Base-by-base conservation (phyloP, 106 monocot genomes). In the Chionographis japonica region DNA sequence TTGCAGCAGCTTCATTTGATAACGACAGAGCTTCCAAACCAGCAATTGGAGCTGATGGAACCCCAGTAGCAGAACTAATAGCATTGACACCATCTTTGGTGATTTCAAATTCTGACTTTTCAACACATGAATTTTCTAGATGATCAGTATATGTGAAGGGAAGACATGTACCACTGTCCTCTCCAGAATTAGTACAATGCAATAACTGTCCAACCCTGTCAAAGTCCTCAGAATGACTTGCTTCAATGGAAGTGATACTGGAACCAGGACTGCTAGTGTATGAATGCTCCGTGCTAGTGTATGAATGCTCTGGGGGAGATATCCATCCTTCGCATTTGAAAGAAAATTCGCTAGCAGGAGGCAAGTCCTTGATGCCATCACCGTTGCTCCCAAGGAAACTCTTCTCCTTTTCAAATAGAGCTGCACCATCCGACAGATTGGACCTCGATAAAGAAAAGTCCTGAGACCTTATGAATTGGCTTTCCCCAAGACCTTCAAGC, bases 401-500 rank as follows among this genome's bases (percentile, higher is more conserved):
- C 43, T 76, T 78, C 14, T 83, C 74, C 55, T 71, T 75, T 12
- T 74, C 65, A 69, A 67, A 83, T 66, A 59, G 52, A 56, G 46
- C 67, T 68, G 60, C 74, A 61, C 54, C 72, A 75, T 80, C 62
- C 61, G 71, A 71, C 50, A 83, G 37, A 12, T 81, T 90, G 18
- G 78, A 59, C 54, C 78, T 77, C 49, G 93, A 79, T 63, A 90
- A 60, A 52, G 61, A 37, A 61, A 92, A 55, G 57, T 81, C 87
- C 60, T 89, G 85, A 60, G 98, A 98, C 50, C 67, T 69, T 64
- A 80, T 61, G 41, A 68, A 59, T 74, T 90, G 78, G 67, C 85
- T 98, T 71, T 83, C 93, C 66, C 87, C 98, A 46, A 90, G 82
- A 58, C 92, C 92, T 87, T 92, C 89, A 69, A 98, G 81, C 61